Base-by-base conservation (phyloP, 768 basidiomycete species). In the Termitomyces sp. region DNA sequence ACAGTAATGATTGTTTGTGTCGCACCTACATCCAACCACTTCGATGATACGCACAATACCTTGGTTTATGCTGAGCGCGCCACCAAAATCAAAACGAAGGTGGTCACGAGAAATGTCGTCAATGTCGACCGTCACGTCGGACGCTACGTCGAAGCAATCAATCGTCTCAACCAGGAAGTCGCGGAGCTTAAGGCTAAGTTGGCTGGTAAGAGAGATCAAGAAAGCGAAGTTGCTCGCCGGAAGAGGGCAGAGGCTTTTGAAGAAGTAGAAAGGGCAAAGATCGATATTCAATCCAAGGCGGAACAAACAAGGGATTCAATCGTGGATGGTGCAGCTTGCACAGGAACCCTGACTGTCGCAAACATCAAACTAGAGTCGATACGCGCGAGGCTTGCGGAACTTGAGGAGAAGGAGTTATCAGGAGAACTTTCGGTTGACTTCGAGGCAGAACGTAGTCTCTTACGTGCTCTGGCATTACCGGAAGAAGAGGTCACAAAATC, bases 1-100 rank as follows among this genome's bases (percentile, higher is more conserved):
- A 99, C 97, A 1, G 94, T 97, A 68, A 99, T 98, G 97, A 93
- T 98, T 62, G 96, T 98, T 60, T 98, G 97, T 69, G 79, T 99
- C 48, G 94, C 94, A 0, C 97, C 97, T 1, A 94, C 94, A 5
- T 94, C 94, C 38, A 83, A 83, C 38, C 94, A 99, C 73, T 97
- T 98, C 70, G 97, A 98, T 67, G 97, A 99, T 70, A 98, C 97
- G 33, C 94, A 97, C 70, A 99, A 99, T 69, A 98, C 97, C 2
- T 87, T 99, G 49, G 78, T 97, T 60, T 99, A 98, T 71, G 97
- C 97, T 24, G 95, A 99, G 65, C 89, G 95, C 47, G 96, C 97
- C 28, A 97, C 97, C 58, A 93, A 94, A 76, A 98, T 99, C 74
- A 95, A 95, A 77, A 98, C 96, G 18, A 96, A 93, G 70, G 94